phyloP scores from a whole-genome alignment of 495 filamentous ascomycete genomes.

The Pyrenula massariospora region DNA sequence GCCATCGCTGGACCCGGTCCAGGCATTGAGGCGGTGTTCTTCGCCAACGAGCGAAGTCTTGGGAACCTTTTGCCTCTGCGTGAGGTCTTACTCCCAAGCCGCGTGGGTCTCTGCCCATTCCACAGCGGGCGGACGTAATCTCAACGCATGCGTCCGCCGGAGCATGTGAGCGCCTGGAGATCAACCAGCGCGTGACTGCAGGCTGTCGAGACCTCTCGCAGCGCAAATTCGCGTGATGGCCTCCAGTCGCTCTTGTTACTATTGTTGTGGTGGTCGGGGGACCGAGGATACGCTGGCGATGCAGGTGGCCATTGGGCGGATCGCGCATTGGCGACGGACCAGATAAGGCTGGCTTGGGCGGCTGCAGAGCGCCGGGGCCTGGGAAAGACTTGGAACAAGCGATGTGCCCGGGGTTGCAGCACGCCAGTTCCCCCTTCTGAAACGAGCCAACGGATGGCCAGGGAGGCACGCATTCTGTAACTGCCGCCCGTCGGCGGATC shows the following conservation, averaged over 20 bases:
- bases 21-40: background rate
- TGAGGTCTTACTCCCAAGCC: background rate
- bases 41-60: background rate
- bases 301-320: background rate
- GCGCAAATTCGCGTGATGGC: background rate
- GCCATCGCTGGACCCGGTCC: background rate
- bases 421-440: background rate
- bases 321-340: background rate
- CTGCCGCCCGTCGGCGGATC: background rate
- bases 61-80: background rate
- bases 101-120: background rate
- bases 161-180: too few relatives aligned
- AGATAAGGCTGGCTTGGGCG: background rate
- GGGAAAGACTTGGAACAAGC: background rate
- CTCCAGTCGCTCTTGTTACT: background rate
- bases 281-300: background rate
- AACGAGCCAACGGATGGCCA: background rate
- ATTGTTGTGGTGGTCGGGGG: background rate
- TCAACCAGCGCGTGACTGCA: background rate
- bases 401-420: too few relatives aligned
- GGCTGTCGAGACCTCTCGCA: background rate
- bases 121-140: background rate
- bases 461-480: background rate
- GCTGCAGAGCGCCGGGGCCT: background rate
- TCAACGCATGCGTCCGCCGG: too few relatives aligned